A percentile compares a stretch with the other conserved stretches of the same genome.
phyloP scores from a whole-genome alignment of 192 early-diverging fungal genomes.

The Coemansia sp. region DNA sequence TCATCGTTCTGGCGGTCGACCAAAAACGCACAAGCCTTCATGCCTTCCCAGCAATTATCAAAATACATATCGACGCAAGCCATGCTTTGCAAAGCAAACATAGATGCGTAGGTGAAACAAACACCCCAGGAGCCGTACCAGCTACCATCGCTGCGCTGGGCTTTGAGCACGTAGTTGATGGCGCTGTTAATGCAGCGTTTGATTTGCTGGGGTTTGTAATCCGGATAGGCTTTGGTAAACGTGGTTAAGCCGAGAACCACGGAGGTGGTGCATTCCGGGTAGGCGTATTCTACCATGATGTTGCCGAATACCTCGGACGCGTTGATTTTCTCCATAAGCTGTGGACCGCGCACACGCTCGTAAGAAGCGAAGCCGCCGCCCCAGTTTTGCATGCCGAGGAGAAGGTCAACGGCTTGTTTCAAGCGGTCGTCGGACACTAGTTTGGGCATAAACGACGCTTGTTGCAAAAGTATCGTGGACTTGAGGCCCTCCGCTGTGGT shows the following conservation, averaged over 20 bases:
- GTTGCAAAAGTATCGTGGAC: constrained; percentile 74
- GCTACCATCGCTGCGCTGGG: constrained; percentile 79
- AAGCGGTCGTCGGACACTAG: constrained; percentile 73
- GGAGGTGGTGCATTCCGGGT: constrained; percentile 97
- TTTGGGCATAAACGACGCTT: constrained; percentile 60
- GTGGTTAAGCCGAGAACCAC: constrained; percentile 81
- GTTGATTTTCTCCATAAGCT: constrained; percentile 85
- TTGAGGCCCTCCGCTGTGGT: constrained; percentile 94
- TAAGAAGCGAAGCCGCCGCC: constrained; percentile 94
- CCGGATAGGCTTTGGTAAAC: constrained; percentile 75
- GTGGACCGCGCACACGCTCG: constrained; percentile 79
- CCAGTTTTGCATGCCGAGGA: constrained; percentile 89
- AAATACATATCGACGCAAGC: constrained; percentile 82
- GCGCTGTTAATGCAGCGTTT: constrained; percentile 64
- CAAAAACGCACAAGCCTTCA: constrained; percentile 88
- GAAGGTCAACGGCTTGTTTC: constrained; percentile 84
- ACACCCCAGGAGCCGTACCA: constrained; percentile 98
- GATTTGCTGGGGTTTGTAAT: constrained; percentile 82
- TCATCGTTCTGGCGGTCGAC: constrained; percentile 84
- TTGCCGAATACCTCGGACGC: constrained; percentile 98
- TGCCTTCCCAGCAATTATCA: constrained; percentile 70
- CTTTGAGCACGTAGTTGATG: constrained; percentile 71
- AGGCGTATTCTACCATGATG: constrained; percentile 96
- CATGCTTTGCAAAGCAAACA: constrained; percentile 89
- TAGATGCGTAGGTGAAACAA: constrained; percentile 94